phyloP scores from a whole-genome alignment of 768 basidiomycete genomes.

The Kwoniella heveanensis region DNA sequence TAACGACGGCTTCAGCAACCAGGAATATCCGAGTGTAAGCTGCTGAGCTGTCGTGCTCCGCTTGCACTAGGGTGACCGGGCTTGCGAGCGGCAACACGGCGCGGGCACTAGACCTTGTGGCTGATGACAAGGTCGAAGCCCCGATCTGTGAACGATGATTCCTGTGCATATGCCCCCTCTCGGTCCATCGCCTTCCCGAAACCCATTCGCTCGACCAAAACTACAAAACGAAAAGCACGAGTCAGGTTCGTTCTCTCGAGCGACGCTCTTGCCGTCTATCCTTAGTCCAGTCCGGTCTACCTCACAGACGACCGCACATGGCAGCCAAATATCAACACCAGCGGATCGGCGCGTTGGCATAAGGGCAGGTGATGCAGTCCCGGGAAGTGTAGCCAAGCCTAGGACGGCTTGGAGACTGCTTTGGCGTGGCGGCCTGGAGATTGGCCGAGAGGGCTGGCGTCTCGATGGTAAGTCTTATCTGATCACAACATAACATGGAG shows the following conservation, averaged over 20 bases:
- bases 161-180: slow-evolving; percentile 13
- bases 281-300: slow-evolving; percentile 4
- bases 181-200: slow-evolving; percentile 26
- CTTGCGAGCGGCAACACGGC: no score
- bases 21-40: not conserved
- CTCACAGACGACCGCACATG: not conserved
- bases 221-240: slow-evolving; percentile 3
- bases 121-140: no score
- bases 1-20: not conserved
- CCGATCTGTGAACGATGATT: not conserved
- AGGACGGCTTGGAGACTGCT: slow-evolving; percentile 48
- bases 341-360: not conserved
- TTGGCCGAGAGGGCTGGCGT: slow-evolving; percentile 48
- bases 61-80: no score
- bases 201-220: slow-evolving; percentile 45
- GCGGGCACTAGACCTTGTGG: no score
- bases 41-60: no score
- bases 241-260: slow-evolving; percentile 38
- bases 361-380: no score
- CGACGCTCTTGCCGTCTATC: slow-evolving; percentile 29
- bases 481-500: no score
- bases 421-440: slow-evolving; percentile 53
- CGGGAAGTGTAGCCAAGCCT: slow-evolving; percentile 12
- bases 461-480: slow-evolving; percentile 44
- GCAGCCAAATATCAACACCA: slow-evolving; percentile 7